A percentile compares a stretch with the other conserved stretches of the same genome.
These are phyloP conservation scores for Ophiosphaerella korrae DNA, from an alignment of 2,329 filamentous ascomycete species.

Conservation along the genomic window DNA sequence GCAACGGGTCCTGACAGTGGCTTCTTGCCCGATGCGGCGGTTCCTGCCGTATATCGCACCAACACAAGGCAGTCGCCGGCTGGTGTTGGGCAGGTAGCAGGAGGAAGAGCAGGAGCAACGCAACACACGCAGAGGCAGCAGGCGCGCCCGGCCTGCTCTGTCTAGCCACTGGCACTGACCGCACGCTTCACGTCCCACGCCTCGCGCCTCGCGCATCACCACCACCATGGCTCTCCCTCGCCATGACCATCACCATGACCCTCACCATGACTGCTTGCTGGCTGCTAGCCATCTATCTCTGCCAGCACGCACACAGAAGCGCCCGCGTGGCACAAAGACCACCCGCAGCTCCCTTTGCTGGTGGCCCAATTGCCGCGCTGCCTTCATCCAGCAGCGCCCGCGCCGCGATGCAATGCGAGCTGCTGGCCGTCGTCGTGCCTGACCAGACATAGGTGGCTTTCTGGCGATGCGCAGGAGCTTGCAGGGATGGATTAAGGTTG, in stretches of 20 bases:
- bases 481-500: constrained; percentile 45
- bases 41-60: constrained; percentile 1
- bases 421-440: constrained; percentile 25
- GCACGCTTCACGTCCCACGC: too few relatives aligned
- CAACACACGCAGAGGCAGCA: constrained; percentile 10
- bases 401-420: background rate
- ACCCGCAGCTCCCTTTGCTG: constrained; percentile 20
- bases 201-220: too few relatives aligned
- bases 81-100: constrained; percentile 2
- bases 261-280: too few relatives aligned
- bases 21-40: constrained; percentile 22
- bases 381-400: constrained; percentile 10
- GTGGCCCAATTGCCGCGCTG: constrained; percentile 4
- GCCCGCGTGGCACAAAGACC: constrained; percentile 23
- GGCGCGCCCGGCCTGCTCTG: too few relatives aligned
- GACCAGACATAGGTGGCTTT: constrained; percentile 32
- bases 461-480: constrained; percentile 28
- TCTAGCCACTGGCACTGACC: too few relatives aligned
- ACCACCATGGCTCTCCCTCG: too few relatives aligned
- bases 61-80: constrained; percentile 23
- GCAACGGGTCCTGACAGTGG: background rate
- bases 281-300: background rate
- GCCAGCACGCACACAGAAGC: constrained; percentile 15
- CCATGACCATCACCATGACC: too few relatives aligned
- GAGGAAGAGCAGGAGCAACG: constrained; percentile 21